A percentile compares a stretch with the other conserved stretches of the same genome.
phyloP scores from a whole-genome alignment of 2,329 filamentous ascomycete species.

The Trichothecium roseum region DNA sequence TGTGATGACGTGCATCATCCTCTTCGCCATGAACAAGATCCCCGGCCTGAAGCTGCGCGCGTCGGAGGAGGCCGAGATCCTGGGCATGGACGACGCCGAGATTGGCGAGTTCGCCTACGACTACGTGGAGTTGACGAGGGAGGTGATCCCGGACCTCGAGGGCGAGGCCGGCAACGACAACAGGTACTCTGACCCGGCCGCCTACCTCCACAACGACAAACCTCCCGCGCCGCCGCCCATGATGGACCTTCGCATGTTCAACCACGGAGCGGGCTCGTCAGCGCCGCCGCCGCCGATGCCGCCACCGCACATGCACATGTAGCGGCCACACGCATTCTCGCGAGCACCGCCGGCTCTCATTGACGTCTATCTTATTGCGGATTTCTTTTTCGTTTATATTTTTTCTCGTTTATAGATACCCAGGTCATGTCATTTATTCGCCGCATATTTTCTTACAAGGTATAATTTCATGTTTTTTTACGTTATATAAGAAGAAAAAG shows the following conservation, averaged over 20 bases:
- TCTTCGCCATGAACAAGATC: constrained; percentile 70
- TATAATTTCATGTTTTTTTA: too few species aligned
- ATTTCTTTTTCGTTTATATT: background rate
- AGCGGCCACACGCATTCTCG: too few species aligned
- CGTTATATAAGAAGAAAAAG: too few species aligned
- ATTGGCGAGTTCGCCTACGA: constrained; percentile 95
- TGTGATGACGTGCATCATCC: constrained; percentile 63
- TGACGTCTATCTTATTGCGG: background rate
- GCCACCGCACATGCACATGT: constrained; percentile 11
- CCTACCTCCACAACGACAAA: constrained; percentile 35
- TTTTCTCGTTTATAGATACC: background rate
- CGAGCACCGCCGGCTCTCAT: background rate
- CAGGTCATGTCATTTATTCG: too few species aligned
- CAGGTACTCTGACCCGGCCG: constrained; percentile 30
- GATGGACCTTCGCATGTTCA: constrained; percentile 32
- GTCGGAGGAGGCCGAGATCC: constrained; percentile 66
- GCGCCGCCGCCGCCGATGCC: constrained; percentile 9
- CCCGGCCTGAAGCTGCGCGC: constrained; percentile 67
- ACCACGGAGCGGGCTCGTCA: constrained; percentile 8
- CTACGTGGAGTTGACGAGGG: constrained; percentile 72
- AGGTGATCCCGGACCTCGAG: constrained; percentile 36
- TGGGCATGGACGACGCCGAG: constrained; percentile 82
- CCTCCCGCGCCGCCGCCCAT: constrained; percentile 31
- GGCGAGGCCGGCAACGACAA: constrained; percentile 30
- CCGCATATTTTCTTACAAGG: too few species aligned